Conservation (phyloP, 495 filamentous ascomycete species). For the Amorphotheca resinae region DNA sequence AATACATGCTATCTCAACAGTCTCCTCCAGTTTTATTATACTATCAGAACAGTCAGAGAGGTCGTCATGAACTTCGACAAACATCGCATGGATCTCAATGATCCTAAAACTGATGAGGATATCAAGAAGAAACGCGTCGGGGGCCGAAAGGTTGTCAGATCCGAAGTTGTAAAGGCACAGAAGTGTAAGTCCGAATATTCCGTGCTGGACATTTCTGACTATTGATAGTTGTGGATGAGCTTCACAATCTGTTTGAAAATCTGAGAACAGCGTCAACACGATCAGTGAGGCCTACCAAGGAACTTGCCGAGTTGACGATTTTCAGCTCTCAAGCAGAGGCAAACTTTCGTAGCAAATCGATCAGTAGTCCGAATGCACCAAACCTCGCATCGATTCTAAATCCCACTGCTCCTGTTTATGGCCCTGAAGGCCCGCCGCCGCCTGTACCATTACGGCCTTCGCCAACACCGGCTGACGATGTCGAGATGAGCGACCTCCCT, state of each 20-base stretch:
- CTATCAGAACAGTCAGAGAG: slow-evolving; percentile 68
- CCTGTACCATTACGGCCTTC: background rate
- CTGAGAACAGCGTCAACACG: slow-evolving; percentile 46
- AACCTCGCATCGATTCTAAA: slow-evolving; percentile 20
- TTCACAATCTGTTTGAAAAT: slow-evolving; percentile 58
- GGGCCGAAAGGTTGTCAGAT: slow-evolving; percentile 34
- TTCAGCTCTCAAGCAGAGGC: slow-evolving; percentile 48
- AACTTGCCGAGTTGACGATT: slow-evolving; percentile 73
- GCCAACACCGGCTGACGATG: slow-evolving; percentile 10
- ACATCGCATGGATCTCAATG: slow-evolving; percentile 44
- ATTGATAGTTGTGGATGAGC: slow-evolving; percentile 47
- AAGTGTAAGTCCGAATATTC: slow-evolving; percentile 43
- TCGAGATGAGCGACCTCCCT: slow-evolving; percentile 20
- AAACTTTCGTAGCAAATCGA: slow-evolving; percentile 43
- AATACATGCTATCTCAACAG: slow-evolving; percentile 99
- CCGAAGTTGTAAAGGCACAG: slow-evolving; percentile 55
- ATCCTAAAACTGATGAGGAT: slow-evolving; percentile 29
- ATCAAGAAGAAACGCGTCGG: slow-evolving; percentile 55
- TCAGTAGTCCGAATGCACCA: slow-evolving; percentile 22
- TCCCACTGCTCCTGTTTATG: slow-evolving; percentile 23
- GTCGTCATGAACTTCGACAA: slow-evolving; percentile 64
- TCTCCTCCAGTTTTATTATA: slow-evolving; percentile 89
- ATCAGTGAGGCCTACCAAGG: slow-evolving; percentile 54
- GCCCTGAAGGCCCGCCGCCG: slow-evolving; percentile 18
- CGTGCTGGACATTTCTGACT: background rate